phyloP scores from a whole-genome alignment of 208 protist genomes.

The Trypanosoma theileri region DNA sequence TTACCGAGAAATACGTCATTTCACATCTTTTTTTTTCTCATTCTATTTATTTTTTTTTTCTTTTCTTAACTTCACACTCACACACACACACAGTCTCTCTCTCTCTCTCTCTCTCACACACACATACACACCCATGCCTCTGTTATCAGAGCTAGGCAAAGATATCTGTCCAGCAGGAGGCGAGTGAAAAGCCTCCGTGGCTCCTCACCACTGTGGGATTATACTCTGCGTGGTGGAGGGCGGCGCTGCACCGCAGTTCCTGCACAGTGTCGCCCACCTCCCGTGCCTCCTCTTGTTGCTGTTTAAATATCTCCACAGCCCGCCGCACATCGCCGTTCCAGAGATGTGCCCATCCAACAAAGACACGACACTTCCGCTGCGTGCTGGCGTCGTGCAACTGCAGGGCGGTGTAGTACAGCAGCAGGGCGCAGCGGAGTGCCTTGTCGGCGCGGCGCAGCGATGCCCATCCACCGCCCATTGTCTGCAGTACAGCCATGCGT shows the following conservation, averaged over 20 bases:
- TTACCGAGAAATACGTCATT: too few relatives aligned
- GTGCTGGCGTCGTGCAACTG: slow-evolving; percentile 36
- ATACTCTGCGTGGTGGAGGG: slow-evolving; percentile 42
- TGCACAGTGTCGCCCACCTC: slow-evolving; percentile 38
- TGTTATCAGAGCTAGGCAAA: slow-evolving; percentile 11
- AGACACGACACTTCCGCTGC: slow-evolving; percentile 57
- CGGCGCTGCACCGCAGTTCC: slow-evolving; percentile 58
- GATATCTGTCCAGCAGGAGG: slow-evolving; percentile 35
- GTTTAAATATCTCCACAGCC: slow-evolving; percentile 45
- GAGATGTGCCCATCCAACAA: slow-evolving; percentile 70
- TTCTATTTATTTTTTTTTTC: neutral
- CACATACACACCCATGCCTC: slow-evolving; percentile 11
- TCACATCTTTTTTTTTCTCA: neutral
- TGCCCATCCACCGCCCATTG: slow-evolving; percentile 75
- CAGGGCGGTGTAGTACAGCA: slow-evolving; percentile 42
- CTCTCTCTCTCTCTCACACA: slow-evolving; percentile 3
- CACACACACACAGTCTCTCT: slow-evolving; percentile 2
- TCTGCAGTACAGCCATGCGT: slow-evolving; percentile 61
- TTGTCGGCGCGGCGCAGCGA: slow-evolving; percentile 60
- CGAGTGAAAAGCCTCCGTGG: slow-evolving; percentile 31
- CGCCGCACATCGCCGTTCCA: slow-evolving; percentile 48
- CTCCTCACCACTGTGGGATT: slow-evolving; percentile 25
- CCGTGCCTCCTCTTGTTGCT: slow-evolving; percentile 34
- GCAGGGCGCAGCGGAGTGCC: slow-evolving; percentile 53
- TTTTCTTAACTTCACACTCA: neutral